Base-by-base conservation (phyloP, 2,329 filamentous ascomycete genomes). In the Clathrospora elynae region DNA sequence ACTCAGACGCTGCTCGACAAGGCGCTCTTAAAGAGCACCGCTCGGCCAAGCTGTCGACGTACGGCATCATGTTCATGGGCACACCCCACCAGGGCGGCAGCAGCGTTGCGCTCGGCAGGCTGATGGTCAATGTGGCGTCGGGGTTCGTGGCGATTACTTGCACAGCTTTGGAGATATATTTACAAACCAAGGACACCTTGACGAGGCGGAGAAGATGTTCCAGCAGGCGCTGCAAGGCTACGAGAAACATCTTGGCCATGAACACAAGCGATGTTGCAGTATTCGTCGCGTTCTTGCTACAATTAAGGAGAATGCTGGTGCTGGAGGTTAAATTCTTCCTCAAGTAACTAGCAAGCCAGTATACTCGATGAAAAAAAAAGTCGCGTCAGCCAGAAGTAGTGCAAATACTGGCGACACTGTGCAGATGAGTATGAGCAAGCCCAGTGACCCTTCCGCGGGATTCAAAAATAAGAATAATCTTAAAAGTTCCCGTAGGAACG, bases 291-390 rank as follows among this genome's bases (percentile, higher is more conserved):
- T n/a, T n/a, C n/a, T n/a, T n/a, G n/a, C n/a, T n/a, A n/a, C n/a
- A n/a, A n/a, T n/a, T n/a, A n/a, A n/a, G n/a, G n/a, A n/a, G n/a
- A n/a, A n/a, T n/a, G n/a, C n/a, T n/a, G n/a, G n/a, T n/a, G n/a
- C n/a, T n/a, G n/a, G n/a, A n/a, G n/a, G n/a, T n/a, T n/a, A 34
- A 23, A 50, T 65, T 75, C 80, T 84, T 84, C 83, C 73, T 81
- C 79, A 76, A 79, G 65, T 58, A 71, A 66, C 68, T 71, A 74
- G 74, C 57, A 72, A 75, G 75, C 80, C 76, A 74, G 61, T 66
- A 67, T 63, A 51, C 59, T 75, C 73, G 82, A 84, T 80, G 82
- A 84, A 84, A 82, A 82, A 51, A 84, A 82, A 82, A 51, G 40
- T 57, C 47, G 56, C 54, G 47, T 57, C 48, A 14, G 44, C 42